These are phyloP conservation scores for Irpex sp. DNA, from an alignment of 1,284 basidiomycete genomes.

Conservation along the genomic window DNA sequence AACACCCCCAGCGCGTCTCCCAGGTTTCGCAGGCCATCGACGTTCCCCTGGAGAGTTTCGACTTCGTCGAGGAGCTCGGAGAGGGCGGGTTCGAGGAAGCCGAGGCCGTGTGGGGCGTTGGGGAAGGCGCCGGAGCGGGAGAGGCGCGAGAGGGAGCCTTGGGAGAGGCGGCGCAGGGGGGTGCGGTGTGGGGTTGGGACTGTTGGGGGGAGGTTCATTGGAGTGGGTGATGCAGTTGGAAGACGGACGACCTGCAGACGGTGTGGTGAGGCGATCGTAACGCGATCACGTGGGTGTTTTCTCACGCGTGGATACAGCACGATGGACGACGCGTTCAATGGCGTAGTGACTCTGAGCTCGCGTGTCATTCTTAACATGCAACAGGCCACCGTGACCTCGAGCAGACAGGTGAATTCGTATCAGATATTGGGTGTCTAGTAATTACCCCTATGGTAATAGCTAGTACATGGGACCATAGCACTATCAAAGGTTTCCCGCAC, in stretches of 20 bases:
- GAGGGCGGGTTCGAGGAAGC: slow-evolving; percentile 83
- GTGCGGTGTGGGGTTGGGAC: slow-evolving; percentile 53
- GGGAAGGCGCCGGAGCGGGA: slow-evolving; percentile 70
- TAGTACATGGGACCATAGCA: too few relatives aligned
- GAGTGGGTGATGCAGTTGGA: neutral
- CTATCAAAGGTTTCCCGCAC: too few relatives aligned
- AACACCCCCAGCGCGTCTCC: slow-evolving; percentile 79
- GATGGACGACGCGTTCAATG: too few relatives aligned
- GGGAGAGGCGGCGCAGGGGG: slow-evolving; percentile 86
- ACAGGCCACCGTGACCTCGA: too few relatives aligned
- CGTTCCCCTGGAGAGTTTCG: slow-evolving; percentile 73
- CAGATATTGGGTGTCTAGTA: too few relatives aligned
- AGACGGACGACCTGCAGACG: neutral
- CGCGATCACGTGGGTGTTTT: neutral
- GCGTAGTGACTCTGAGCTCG: too few relatives aligned
- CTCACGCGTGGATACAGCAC: neutral
- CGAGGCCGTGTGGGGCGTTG: slow-evolving; percentile 79
- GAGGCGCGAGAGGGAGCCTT: slow-evolving; percentile 84
- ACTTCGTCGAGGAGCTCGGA: slow-evolving; percentile 87
- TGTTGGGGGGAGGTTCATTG: slow-evolving; percentile 11
- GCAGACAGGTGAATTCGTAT: too few relatives aligned
- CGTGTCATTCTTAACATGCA: too few relatives aligned
- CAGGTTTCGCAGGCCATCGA: slow-evolving; percentile 68
- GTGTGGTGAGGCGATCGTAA: neutral
- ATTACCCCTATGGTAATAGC: too few relatives aligned